Conservation (phyloP, 768 basidiomycete genomes). For the Collybia sp. region DNA sequence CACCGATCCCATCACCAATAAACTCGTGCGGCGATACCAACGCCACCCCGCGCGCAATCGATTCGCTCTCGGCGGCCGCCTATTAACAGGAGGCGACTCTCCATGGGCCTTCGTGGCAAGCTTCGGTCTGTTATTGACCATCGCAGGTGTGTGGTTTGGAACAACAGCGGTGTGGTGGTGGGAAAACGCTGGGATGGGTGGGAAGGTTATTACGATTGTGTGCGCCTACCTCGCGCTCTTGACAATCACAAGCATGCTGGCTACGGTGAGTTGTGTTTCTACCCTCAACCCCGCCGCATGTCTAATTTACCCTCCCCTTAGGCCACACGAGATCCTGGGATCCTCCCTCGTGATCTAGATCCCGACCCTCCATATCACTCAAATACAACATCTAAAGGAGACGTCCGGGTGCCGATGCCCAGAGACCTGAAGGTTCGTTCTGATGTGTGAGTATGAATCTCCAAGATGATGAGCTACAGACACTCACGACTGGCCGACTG, state of each 20-base stretch:
- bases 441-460: conserved; percentile 55
- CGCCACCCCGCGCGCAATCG: conserved; percentile 68
- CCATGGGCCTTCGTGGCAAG: conserved; percentile 76
- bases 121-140: conserved; percentile 53
- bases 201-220: conserved; percentile 40
- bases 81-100: conserved; percentile 84
- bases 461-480: background rate
- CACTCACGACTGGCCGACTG: conserved; percentile 3
- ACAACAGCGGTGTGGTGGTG: conserved; percentile 91
- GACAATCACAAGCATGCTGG: conserved; percentile 70
- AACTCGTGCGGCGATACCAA: conserved; percentile 51
- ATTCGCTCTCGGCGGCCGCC: conserved; percentile 67
- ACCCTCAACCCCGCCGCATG: conserved; percentile 1
- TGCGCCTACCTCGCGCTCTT: conserved; percentile 51
- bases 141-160: conserved; percentile 82
- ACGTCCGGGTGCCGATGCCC: conserved; percentile 61
- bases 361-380: conserved; percentile 75
- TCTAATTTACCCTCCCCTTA: conserved; percentile 16
- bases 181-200: conserved; percentile 67
- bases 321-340: conserved; percentile 84
- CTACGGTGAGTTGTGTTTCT: conserved; percentile 49
- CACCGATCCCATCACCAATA: conserved; percentile 30
- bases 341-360: conserved; percentile 85
- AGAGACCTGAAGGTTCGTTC: conserved; percentile 76
- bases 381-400: conserved; percentile 59